phyloP scores from a whole-genome alignment of 306 rosid species.

The Canavalia ensiformis region DNA sequence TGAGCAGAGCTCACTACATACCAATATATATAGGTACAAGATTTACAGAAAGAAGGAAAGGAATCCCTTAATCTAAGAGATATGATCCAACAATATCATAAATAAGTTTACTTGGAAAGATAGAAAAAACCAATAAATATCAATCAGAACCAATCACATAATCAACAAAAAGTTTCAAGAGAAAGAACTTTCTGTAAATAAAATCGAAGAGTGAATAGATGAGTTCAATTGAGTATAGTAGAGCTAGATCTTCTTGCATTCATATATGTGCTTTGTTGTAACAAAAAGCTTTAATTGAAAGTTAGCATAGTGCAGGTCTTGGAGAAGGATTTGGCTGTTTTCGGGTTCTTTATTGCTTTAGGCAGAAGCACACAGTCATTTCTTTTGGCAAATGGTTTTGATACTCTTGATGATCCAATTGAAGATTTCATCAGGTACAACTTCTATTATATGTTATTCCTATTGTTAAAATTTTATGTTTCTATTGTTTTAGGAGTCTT shows the following conservation, averaged over 20 bases:
- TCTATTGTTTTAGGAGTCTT: conserved; percentile 40
- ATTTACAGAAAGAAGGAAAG: not conserved
- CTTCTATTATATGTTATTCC: conserved; percentile 43
- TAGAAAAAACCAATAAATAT: not conserved
- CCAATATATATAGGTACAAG: not conserved
- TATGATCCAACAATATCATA: not conserved
- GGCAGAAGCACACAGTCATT: conserved; percentile 86
- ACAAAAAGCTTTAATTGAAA: conserved; percentile 47
- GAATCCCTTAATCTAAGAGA: not conserved
- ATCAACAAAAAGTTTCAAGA: conserved; percentile 14
- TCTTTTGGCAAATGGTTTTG: conserved; percentile 82
- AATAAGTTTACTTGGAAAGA: not conserved
- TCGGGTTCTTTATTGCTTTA: conserved; percentile 98
- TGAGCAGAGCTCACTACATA: not conserved
- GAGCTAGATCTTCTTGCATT: conserved; percentile 34
- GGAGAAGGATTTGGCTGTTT: conserved; percentile 96
- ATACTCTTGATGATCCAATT: conserved; percentile 70
- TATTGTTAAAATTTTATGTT: conserved; percentile 29
- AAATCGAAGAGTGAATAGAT: conserved; percentile 35
- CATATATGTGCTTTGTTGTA: conserved; percentile 28
- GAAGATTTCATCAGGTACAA: conserved; percentile 87
- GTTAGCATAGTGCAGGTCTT: conserved; percentile 73
- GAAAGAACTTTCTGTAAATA: conserved; percentile 23
- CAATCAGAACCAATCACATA: not conserved
- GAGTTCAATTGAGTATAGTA: conserved; percentile 32